Evolutionary conservation across 2,329 filamentous ascomycete genomes (phyloP).

Genomic region (Epichloe scottii): DNA sequence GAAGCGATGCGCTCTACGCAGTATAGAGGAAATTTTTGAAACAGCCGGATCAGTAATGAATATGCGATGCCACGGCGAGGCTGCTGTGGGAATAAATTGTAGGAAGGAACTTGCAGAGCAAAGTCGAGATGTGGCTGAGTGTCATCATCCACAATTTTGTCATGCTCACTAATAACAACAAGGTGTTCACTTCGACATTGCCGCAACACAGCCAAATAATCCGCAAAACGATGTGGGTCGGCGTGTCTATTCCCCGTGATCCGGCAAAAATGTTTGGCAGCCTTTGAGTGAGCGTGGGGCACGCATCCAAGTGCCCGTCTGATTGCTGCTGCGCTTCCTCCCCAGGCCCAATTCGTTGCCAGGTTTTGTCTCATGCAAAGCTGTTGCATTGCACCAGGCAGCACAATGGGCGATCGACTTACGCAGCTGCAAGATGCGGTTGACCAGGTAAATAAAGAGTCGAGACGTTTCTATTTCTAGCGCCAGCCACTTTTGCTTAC

Average conservation of each 20-base stretch:
- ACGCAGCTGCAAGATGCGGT: slow-evolving; percentile 79
- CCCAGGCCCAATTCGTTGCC: background rate
- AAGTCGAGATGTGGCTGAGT: slow-evolving; percentile 5
- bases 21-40: background rate
- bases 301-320: too few species aligned
- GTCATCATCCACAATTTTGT: slow-evolving; percentile 3
- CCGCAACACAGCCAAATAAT: slow-evolving; percentile 4
- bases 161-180: slow-evolving; percentile 19
- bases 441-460: slow-evolving; percentile 47
- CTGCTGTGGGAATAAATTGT: background rate
- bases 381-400: background rate
- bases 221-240: slow-evolving; percentile 6
- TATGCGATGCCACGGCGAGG: background rate
- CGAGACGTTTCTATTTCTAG: slow-evolving; percentile 2
- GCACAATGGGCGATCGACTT: slow-evolving; percentile 57
- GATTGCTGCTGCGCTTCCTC: too few species aligned
- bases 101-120: background rate
- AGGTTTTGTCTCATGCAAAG: background rate
- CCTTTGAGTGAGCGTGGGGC: background rate
- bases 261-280: background rate
- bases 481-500: background rate
- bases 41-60: background rate
- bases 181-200: slow-evolving; percentile 22
- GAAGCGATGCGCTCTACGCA: background rate
- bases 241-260: slow-evolving; percentile 19